Evolutionary conservation across 179 eudicot species (phyloP).

Genomic region (Patellifolia procumbens): DNA sequence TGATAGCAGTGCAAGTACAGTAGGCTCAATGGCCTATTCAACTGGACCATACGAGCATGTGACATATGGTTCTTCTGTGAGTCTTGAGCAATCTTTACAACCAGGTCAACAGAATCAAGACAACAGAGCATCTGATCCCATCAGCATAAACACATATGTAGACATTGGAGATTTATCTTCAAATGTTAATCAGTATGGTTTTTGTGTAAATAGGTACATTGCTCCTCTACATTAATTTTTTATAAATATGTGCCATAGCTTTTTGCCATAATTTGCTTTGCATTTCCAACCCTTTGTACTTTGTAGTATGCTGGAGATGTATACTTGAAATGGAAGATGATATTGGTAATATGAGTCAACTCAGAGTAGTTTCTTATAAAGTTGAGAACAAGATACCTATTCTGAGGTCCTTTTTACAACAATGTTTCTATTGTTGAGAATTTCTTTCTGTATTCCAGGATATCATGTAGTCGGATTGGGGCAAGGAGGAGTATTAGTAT

Average conservation of each 20-base stretch:
- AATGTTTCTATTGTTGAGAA: background rate
- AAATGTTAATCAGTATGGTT: constrained; percentile 31
- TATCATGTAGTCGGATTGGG: background rate
- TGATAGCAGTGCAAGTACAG: constrained; percentile 39
- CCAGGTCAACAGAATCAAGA: constrained; percentile 27
- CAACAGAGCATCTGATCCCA: constrained; percentile 31
- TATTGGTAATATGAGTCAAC: background rate
- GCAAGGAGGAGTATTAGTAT: too few relatives aligned
- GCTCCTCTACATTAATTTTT: background rate
- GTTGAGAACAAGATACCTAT: background rate
- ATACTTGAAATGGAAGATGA: constrained; percentile 5
- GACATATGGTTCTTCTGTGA: constrained; percentile 30
- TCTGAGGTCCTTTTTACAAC: background rate
- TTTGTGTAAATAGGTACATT: constrained; percentile 35
- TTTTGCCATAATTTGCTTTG: background rate
- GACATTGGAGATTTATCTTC: constrained; percentile 37
- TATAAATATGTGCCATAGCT: background rate
- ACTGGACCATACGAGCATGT: constrained; percentile 59
- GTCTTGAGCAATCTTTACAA: constrained; percentile 32
- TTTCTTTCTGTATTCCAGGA: background rate
- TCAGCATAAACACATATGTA: constrained; percentile 15
- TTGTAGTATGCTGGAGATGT: background rate
- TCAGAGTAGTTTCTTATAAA: background rate
- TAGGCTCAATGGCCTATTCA: constrained; percentile 44
- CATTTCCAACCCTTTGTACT: background rate